Base-by-base conservation (phyloP, 768 basidiomycete genomes). In the Macrolepiota albuminosa region DNA sequence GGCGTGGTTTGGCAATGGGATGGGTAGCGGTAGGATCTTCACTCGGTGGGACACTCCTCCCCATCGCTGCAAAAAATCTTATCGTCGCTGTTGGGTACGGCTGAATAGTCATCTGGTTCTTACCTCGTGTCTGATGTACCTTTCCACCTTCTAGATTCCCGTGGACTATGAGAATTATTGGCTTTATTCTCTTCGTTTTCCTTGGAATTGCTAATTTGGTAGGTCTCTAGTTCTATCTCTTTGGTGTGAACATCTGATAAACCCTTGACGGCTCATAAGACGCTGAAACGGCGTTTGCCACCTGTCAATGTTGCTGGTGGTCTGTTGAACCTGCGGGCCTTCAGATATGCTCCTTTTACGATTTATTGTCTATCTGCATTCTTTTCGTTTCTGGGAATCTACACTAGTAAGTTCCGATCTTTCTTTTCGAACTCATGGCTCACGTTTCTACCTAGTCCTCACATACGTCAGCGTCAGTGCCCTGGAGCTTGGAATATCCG, bases 81-180 rank as follows among this genome's bases (percentile, higher is more conserved):
- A 75, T 89, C 47, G 79, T 75, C 7, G 64, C 34, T 24, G 77
- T 78, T 54, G 81, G 75, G 79, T 81, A 65, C 31, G 54, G 2
- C 57, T 10, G 10, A 43, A 2, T 29, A 45, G 37, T 29, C 42
- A 21, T 11, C 34, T 37, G 31, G 13, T 45, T 37, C 31, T 42
- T 59, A n/a, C 18, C 37, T 51, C 42, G 13, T 39, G 24, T 7
- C 42, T 54, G 21, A 49, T 51, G 40, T 21, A 10, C 11, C 40
- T 29, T 18, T 26, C 10, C 18, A 31, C 3, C 33, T n/a, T 55
- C 54, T 53, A 91, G 89, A n/a, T 92, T 91, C 69, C 75, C 76
- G 62, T 92, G 89, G 90, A 88, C 89, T 0, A 83, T 88, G 78
- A 78, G 90, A 13, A 81, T 86, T 36, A 71, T 90, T 46, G 89